phyloP scores from a whole-genome alignment of 768 basidiomycete species.

The Pleurotus salmoneostramineus region DNA sequence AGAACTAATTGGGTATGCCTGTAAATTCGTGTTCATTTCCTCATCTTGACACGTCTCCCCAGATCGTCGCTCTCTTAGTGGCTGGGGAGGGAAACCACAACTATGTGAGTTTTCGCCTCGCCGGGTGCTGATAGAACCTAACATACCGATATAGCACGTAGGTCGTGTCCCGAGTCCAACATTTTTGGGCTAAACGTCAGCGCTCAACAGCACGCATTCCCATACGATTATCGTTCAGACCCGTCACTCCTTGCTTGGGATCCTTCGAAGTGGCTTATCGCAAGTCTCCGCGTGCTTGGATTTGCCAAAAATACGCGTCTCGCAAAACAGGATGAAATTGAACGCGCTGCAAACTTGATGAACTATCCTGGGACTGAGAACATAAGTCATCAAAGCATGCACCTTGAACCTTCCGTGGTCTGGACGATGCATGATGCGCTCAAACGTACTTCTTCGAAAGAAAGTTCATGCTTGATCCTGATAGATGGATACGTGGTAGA shows the following conservation, averaged over 20 bases:
- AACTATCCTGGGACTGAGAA: constrained; percentile 26
- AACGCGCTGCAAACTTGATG: constrained; percentile 46
- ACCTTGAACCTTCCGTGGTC: constrained; percentile 11
- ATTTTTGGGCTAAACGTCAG: no score
- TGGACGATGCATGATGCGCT: constrained; percentile 38
- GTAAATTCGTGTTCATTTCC: neutral
- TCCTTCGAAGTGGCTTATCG: constrained; percentile 78
- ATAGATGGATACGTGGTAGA: constrained; percentile 62
- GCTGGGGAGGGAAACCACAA: constrained; percentile 81
- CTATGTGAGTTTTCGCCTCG: constrained; percentile 43
- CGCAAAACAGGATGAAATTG: constrained; percentile 46
- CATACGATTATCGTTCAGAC: constrained; percentile 74
- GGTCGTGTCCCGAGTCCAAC: no score
- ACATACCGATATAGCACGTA: neutral
- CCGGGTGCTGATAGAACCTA: neutral
- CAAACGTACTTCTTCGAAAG: constrained; percentile 26
- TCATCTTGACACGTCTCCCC: neutral
- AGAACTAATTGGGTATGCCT: constrained; percentile 61
- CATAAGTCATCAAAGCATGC: constrained; percentile 9
- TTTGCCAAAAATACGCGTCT: constrained; percentile 44
- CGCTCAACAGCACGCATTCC: constrained; percentile 61
- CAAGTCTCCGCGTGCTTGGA: constrained; percentile 44
- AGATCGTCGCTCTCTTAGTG: constrained; percentile 68
- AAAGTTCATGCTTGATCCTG: constrained; percentile 44
- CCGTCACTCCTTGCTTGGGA: constrained; percentile 66